Evolutionary conservation across 345 rosid genomes (phyloP), one percentile per base, ranked within the genome.

Genomic region (Cardamine occulta): DNA sequence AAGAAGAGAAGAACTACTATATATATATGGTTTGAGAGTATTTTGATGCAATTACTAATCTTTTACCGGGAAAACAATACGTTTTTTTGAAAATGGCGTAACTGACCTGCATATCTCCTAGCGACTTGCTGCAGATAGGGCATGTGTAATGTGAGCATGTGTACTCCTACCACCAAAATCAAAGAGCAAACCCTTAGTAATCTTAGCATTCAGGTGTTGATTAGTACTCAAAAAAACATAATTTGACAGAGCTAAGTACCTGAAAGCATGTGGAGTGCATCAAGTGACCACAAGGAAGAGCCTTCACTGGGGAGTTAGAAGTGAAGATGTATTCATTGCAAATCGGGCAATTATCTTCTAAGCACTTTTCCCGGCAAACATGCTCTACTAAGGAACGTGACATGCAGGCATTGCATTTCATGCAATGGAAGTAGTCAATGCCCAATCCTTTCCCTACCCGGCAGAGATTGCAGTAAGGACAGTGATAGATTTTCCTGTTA

Each of bases 341-440:
- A 58, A 94, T 94, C 1, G 97, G 98, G 24, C 98, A 91, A 60
- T 91, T 88, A 63, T 86, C 93, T 85, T 91, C 97, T 23, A 88
- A 79, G 39, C 87, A 81, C 67, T 87, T 89, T 67, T 89, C 89
- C 52, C 93, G 74, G 82, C 97, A 94, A 67, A 73, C 67, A 67
- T 94, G 97, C 51, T 72, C 83, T 8, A 54, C 67, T 39, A 94
- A 88, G 56, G 88, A 80, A 63, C 64, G 58, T n/a, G 90, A 68
- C 97, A 94, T 85, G 80, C 98, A 91, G 57, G 91, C 94, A 77
- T 93, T 91, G 90, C 98, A 91, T 45, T 80, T 88, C 98, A 93
- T 91, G 85, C 98, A 94, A 62, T 94, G 98, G 68, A 91, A 91
- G 84, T 85, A 91, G 78, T 91, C 91, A 66, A 89, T 75, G 34